These are phyloP conservation scores for Cladosporium sp. DNA, from an alignment of 2,329 filamentous ascomycete species.

Conservation along the genomic window DNA sequence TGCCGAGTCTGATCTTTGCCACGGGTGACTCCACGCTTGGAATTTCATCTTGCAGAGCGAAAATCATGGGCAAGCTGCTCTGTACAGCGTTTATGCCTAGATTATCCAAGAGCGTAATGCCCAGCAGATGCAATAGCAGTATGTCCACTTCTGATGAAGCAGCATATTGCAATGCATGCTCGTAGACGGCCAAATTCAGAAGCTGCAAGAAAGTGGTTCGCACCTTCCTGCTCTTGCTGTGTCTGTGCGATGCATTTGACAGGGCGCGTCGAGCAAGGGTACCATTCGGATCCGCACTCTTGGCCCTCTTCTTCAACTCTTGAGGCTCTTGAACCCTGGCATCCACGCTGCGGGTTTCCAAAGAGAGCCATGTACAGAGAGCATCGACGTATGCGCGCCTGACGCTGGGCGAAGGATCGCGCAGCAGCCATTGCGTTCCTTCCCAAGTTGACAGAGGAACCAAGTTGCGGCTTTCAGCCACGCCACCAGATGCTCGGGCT, in stretches of 20 bases:
- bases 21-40: conserved; percentile 63
- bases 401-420: conserved; percentile 74
- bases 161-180: conserved; percentile 74
- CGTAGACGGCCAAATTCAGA: conserved; percentile 85
- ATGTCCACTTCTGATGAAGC: conserved; percentile 63
- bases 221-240: conserved; percentile 44
- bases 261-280: conserved; percentile 61
- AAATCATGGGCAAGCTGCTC: conserved; percentile 82
- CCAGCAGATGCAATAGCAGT: conserved; percentile 72
- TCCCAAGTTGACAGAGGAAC: conserved; percentile 86
- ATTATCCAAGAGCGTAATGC: conserved; percentile 70
- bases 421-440: conserved; percentile 89
- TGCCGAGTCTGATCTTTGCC: conserved; percentile 76
- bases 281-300: conserved; percentile 33
- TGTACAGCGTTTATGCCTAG: conserved; percentile 80
- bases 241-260: conserved; percentile 68
- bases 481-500: conserved; percentile 23
- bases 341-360: conserved; percentile 35
- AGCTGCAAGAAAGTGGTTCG: conserved; percentile 76
- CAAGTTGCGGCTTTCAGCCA: conserved; percentile 57
- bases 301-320: conserved; percentile 38
- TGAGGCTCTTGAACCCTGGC: conserved; percentile 27
- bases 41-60: conserved; percentile 84
- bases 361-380: conserved; percentile 72
- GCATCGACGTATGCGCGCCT: conserved; percentile 84